A percentile compares a stretch with the other conserved stretches of the same genome.
phyloP scores from a whole-genome alignment of 768 basidiomycete genomes.

The Lepiota subincarnata region DNA sequence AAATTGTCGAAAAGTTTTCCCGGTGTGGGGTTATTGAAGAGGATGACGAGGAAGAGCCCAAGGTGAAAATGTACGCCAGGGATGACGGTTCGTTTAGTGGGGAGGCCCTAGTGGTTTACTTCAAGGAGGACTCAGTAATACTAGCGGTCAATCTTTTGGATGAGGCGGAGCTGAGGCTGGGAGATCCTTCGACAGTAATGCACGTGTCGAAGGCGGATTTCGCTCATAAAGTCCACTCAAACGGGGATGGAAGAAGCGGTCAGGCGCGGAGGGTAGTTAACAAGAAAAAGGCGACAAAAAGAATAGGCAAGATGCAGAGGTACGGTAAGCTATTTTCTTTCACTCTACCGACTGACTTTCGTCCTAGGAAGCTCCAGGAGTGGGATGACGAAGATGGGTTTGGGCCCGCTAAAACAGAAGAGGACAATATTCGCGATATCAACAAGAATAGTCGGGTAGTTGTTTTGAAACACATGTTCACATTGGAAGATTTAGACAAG shows the following conservation, averaged over 20 bases:
- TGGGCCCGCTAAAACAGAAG: conserved; percentile 61
- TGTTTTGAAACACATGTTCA: conserved; percentile 95
- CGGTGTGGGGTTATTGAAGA: conserved; percentile 93
- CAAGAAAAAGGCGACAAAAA: conserved; percentile 70
- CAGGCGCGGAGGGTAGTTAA: conserved; percentile 62
- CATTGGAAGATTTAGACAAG: conserved; percentile 76
- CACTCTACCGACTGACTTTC: background rate
- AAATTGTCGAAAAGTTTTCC: conserved; percentile 81
- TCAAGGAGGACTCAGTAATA: conserved; percentile 93
- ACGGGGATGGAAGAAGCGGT: conserved; percentile 31
- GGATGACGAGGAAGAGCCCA: conserved; percentile 86
- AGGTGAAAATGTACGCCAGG: conserved; percentile 91
- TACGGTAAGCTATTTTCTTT: conserved; percentile 27
- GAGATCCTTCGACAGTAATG: conserved; percentile 72
- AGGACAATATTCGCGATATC: conserved; percentile 40
- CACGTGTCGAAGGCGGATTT: conserved; percentile 75
- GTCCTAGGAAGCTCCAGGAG: conserved; percentile 76
- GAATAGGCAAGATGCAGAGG: conserved; percentile 88
- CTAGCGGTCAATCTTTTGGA: conserved; percentile 84
- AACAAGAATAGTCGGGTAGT: conserved; percentile 75
- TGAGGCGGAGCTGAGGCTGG: conserved; percentile 86
- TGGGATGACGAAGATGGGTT: conserved; percentile 96
- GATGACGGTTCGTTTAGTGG: conserved; percentile 89
- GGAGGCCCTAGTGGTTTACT: conserved; percentile 93
- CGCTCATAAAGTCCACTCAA: conserved; percentile 54